A percentile compares a stretch with the other conserved stretches of the same genome.
Conservation (phyloP, 352 stramenopile species). For the Pythium rhizo-oryzae region DNA sequence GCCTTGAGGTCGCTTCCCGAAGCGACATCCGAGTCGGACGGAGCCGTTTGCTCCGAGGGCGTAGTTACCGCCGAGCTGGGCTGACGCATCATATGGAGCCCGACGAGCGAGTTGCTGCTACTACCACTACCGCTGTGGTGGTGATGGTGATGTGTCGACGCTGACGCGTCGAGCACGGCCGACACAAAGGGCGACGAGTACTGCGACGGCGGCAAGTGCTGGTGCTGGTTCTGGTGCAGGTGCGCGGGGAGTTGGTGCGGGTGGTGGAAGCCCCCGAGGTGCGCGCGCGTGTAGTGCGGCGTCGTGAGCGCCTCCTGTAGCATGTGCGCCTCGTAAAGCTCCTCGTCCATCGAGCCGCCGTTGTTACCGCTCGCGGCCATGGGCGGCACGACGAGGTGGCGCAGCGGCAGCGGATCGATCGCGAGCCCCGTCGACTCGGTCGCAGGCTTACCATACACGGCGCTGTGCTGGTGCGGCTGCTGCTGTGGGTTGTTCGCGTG, state of each 20-base stretch:
- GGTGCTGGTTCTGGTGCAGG: conserved; percentile 12
- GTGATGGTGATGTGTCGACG: conserved; percentile 23
- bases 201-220: conserved; percentile 9
- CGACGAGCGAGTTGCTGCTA: neutral
- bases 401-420: conserved; percentile 28
- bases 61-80: conserved; percentile 14
- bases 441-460: conserved; percentile 16
- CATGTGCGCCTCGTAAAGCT: conserved; percentile 41
- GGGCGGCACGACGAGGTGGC: conserved; percentile 19
- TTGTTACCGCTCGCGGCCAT: conserved; percentile 2
- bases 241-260: conserved; percentile 9
- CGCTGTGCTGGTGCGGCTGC: conserved; percentile 9
- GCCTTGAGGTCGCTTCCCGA: conserved; percentile 15
- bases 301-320: conserved; percentile 37
- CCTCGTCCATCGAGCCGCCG: conserved; percentile 25
- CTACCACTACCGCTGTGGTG: conserved; percentile 14
- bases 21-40: conserved; percentile 30
- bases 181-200: conserved; percentile 31
- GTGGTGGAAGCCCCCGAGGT: conserved; percentile 22
- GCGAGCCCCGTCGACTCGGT: conserved; percentile 22
- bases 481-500: conserved; percentile 4
- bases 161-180: conserved; percentile 25
- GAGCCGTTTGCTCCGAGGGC: conserved; percentile 18
- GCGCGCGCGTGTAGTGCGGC: conserved; percentile 23
- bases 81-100: conserved; percentile 13